Base-by-base conservation (phyloP, 257 asterid genomes). In the Eustoma russellianum region DNA sequence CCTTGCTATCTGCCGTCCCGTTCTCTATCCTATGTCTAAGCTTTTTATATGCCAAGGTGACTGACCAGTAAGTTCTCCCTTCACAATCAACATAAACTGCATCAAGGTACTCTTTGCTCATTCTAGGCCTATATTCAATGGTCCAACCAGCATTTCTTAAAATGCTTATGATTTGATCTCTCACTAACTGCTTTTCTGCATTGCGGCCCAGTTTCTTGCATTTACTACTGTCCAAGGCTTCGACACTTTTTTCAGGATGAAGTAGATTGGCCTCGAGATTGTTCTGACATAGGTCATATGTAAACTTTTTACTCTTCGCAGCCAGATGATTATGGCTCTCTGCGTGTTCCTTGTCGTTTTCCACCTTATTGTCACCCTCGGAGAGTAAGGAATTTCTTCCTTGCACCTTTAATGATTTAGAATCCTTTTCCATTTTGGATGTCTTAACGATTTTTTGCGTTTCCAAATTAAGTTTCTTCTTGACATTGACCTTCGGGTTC, bases 141-240 rank as follows among this genome's bases (percentile, higher is more conserved):
- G 78, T 79, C 97, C 99, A 92, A 2, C 99, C 97, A 43, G 90
- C 93, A 64, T 76, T 79, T 53, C 38, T 59, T 38, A 92, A 70
- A 78, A 88, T 78, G 34, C 45, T 61, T 28, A 85, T 59, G 17
- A 88, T 88, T 71, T 81, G 77, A 61, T 83, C 92, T 76, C 93
- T 81, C 69, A 85, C 63, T 46, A 70, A 56, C 69, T 83, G 86
- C 69, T 88, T 73, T 73, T 69, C 86, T 67, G 71, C 83, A 63
- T 78, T 77, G 55, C 70, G 83, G 46, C 95, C 79, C 74, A 63
- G 35, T 18, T 61, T 70, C 30, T 45, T 52, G 47, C 9, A 52
- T 11, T 2, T 61, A 17, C 8, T 57, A 41, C 40, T 41, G 48
- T 56, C 41, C 57, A 7, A 51, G 60, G 7, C 38, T 40, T 19